phyloP scores from a whole-genome alignment of 1,284 basidiomycete genomes.

The Athelia psychrophila region DNA sequence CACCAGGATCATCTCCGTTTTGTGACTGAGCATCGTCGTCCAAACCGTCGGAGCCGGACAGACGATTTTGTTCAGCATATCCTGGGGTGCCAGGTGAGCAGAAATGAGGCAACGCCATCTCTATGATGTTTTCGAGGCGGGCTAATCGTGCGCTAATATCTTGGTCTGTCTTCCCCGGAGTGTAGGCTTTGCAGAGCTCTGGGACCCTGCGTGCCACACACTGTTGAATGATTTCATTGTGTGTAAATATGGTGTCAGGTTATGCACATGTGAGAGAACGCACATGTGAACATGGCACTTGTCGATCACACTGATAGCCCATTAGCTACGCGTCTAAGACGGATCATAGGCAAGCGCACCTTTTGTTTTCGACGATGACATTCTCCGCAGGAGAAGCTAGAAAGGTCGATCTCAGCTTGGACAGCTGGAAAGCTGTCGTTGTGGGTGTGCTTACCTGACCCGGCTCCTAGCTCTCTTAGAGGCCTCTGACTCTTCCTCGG shows the following conservation, averaged over 20 bases:
- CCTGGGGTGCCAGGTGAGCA: conserved; percentile 37
- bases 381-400: conserved; percentile 82
- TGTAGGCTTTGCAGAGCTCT: conserved; percentile 82
- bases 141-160: conserved; percentile 70
- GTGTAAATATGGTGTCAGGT: conserved; percentile 3
- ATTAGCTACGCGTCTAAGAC: not conserved
- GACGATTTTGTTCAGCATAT: conserved; percentile 31
- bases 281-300: conserved; percentile 80
- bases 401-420: conserved; percentile 3
- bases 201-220: conserved; percentile 81
- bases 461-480: conserved; percentile 72
- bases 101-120: conserved; percentile 73
- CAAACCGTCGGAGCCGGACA: conserved; percentile 42
- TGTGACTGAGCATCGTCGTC: conserved; percentile 69
- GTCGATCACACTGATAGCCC: conserved; percentile 65
- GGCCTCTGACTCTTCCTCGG: conserved; percentile 50
- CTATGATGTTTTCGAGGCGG: conserved; percentile 76
- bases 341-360: conserved; percentile 32
- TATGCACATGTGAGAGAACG: conserved; percentile 20
- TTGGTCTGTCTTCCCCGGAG: conserved; percentile 79
- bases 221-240: conserved; percentile 32
- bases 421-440: not conserved
- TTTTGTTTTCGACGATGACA: conserved; percentile 84
- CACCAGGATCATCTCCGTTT: conserved; percentile 59
- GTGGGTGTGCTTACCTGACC: conserved; percentile 55